Base-by-base conservation (phyloP, 2,329 filamentous ascomycete genomes). In the Ophiocordyceps sinensis region DNA sequence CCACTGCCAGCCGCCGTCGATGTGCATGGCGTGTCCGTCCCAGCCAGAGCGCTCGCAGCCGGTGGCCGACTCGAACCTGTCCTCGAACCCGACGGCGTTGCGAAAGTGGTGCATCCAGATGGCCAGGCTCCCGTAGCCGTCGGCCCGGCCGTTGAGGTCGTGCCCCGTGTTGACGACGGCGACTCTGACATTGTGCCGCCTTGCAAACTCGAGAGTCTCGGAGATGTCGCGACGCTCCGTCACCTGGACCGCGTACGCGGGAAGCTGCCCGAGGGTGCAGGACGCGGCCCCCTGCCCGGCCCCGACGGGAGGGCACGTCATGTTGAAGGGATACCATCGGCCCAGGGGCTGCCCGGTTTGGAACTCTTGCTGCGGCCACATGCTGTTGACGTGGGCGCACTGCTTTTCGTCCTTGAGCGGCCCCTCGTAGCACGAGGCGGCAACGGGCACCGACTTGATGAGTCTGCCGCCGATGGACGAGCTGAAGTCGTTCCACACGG, bases 141-240 rank as follows among this genome's bases (percentile, higher is more conserved):
- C 51, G 15, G 52, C 52, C 23, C 59, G 53, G 2, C 61, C 60
- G 17, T 59, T 50, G 30, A 59, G 56, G 40, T 67, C 63, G 47
- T 69, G 65, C 0, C 65, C 66, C 1, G 65, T 67, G 42, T 62
- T 63, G 43, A 59, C 58, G 36, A 69, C 52, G 7, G 59, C 59
- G 4, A 68, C 49, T 3, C 66, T 59, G 28, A 68, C 50, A 41
- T 64, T 62, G 28, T 38, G 37, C 23, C 2, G 3, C 21, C 21
- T 37, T 6, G 62, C 59, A 42, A 65, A 57, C 12, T 44, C 41
- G 10, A 70, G 63, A 64, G 79, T 75, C 13, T 34, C 14, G n/a
- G 15, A 13, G 9, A 55, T 45, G 38, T 55, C 38, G 3, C 37
- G 28, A 2, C 38, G 41, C 2, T 35, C 43, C 0, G 51, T 52